A percentile compares a stretch with the other conserved stretches of the same genome.
These are phyloP conservation scores for Chimonanthus praecox DNA, from an alignment of 164 flowering plant genomes.

Conservation along the genomic window DNA sequence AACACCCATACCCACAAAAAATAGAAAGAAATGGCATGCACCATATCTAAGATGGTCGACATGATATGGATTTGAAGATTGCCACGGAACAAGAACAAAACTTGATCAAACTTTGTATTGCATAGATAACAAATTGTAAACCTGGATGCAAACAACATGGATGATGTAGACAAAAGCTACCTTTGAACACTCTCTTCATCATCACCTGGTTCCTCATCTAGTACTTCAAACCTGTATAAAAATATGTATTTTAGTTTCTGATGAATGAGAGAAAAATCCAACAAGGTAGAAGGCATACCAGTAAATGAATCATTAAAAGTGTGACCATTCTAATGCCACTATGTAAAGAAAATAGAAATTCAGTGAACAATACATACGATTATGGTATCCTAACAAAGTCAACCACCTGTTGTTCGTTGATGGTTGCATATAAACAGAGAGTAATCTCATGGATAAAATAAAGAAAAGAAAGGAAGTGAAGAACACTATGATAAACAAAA, in stretches of 20 bases:
- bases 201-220: constrained; percentile 98
- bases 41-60: not conserved
- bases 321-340: no score
- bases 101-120: not conserved
- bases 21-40: not conserved
- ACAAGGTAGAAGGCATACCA: not conserved
- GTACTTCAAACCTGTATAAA: constrained; percentile 73
- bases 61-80: not conserved
- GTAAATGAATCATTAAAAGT: no score
- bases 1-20: no score
- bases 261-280: no score
- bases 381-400: no score
- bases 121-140: not conserved
- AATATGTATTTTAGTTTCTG: not conserved
- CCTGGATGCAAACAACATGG: not conserved
- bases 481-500: not conserved
- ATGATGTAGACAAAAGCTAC: constrained; percentile 25
- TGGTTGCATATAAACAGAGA: not conserved
- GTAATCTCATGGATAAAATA: not conserved
- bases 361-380: no score
- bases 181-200: constrained; percentile 91
- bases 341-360: no score
- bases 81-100: not conserved
- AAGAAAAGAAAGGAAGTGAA: not conserved
- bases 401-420: not conserved